Evolutionary conservation across 495 filamentous ascomycete genomes (phyloP), one percentile per base, ranked within the genome.

Genomic region (Apodospora peruviana): DNA sequence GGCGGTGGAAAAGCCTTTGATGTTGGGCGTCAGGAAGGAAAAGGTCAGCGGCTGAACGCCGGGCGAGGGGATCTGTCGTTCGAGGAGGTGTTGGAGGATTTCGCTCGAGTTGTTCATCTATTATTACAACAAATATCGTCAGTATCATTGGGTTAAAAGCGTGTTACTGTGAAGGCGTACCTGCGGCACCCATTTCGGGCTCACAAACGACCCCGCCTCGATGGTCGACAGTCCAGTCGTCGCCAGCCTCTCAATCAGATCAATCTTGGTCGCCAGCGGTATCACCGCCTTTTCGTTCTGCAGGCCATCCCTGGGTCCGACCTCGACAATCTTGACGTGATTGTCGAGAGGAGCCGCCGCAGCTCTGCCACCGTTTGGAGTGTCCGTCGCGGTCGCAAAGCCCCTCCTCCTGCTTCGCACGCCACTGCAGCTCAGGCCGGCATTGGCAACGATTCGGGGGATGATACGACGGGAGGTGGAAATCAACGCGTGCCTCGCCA

Each of bases 141-240:
- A 48, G 17, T 23, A 22, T 7, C 11, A 47, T 48, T 59, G 53
- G 12, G 20, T 12, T 19, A 27, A 23, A 32, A 10, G 37, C 29
- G n/a, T 18, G 38, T 17, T 23, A 29, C 40, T 16, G 29, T 12
- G 36, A 21, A 17, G 27, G 53, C 67, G 45, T 64, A 93, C 90
- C 79, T 96, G 94, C 22, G 93, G 93, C 18, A 96, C 90, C 93
- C 93, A 97, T 86, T 95, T 96, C 7, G 90, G 91, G 43, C 86
- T 79, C 7, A 97, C 91, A 65, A 98, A 98, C 2, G 89, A 90
- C 2, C 93, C 93, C 19, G 93, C 93, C 66, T 98, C 93, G 53
- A 98, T 96, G 38, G 85, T 86, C 3, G 76, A 78, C 18, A 98
- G 71, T 0, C 93, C 93, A 0, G 91, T 93, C 57, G 79, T 80